These are phyloP conservation scores for Ustilago bromivora DNA, from an alignment of 1,284 basidiomycete genomes.

Conservation along the genomic window DNA sequence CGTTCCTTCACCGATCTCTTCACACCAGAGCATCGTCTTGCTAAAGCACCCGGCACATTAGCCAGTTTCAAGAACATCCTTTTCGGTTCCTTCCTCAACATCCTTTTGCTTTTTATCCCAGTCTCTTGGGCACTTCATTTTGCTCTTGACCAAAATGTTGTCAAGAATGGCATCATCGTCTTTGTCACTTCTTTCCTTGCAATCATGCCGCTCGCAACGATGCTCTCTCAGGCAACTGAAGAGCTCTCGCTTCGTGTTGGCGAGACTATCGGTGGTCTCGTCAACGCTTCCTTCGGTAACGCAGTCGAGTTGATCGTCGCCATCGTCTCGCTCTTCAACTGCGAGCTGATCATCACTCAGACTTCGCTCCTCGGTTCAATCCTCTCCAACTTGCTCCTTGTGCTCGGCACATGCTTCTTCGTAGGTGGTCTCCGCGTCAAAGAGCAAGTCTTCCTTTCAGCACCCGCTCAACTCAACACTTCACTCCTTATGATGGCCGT, in stretches of 20 bases:
- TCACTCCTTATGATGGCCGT: conserved; percentile 63
- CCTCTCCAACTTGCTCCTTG: conserved; percentile 60
- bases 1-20: conserved; percentile 58
- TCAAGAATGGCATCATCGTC: conserved; percentile 45
- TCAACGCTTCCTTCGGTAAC: conserved; percentile 64
- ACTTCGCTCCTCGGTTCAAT: conserved; percentile 62
- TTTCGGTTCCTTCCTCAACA: conserved; percentile 49
- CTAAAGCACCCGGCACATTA: conserved; percentile 36
- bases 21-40: conserved; percentile 52
- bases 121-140: conserved; percentile 61
- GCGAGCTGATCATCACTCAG: conserved; percentile 62
- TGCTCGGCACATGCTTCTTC: conserved; percentile 64
- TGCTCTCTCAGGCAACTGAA: conserved; percentile 61
- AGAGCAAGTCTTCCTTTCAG: conserved; percentile 55
- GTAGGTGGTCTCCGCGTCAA: conserved; percentile 59
- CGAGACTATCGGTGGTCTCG: conserved; percentile 62
- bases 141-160: conserved; percentile 42
- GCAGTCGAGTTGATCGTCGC: conserved; percentile 65
- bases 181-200: conserved; percentile 63
- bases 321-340: conserved; percentile 64
- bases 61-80: conserved; percentile 53
- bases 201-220: conserved; percentile 63
- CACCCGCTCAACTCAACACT: conserved; percentile 56
- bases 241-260: conserved; percentile 63
- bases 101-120: conserved; percentile 59